These are phyloP conservation scores for Magnolia changhungtana DNA, from an alignment of 164 flowering plant genomes.

Conservation along the genomic window DNA sequence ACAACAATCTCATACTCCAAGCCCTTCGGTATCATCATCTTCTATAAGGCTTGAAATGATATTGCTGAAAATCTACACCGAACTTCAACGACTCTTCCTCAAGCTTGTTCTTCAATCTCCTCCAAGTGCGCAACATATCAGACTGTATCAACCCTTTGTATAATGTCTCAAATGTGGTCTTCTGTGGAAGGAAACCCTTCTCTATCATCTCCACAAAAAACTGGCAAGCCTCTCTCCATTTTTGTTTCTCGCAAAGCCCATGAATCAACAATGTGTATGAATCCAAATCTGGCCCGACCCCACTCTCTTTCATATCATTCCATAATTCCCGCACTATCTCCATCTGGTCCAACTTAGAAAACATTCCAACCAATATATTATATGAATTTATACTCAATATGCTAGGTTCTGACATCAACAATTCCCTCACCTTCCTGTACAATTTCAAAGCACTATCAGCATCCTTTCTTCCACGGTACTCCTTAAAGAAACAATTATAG, in stretches of 20 bases:
- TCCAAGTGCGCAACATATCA: slow-evolving; percentile 91
- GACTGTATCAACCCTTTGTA: slow-evolving; percentile 80
- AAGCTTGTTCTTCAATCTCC: slow-evolving; percentile 89
- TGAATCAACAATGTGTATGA: slow-evolving; percentile 83
- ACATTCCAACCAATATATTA: slow-evolving; percentile 68
- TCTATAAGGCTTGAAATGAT: slow-evolving; percentile 74
- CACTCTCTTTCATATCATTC: slow-evolving; percentile 67
- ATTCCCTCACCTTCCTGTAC: slow-evolving; percentile 69
- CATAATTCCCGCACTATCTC: slow-evolving; percentile 61
- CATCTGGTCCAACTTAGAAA: slow-evolving; percentile 47
- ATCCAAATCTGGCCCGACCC: slow-evolving; percentile 85
- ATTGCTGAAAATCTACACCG: slow-evolving; percentile 68
- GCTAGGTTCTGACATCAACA: slow-evolving; percentile 27
- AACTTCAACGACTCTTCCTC: slow-evolving; percentile 80
- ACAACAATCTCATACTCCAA: background rate
- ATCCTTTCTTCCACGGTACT: slow-evolving; percentile 76
- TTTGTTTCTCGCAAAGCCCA: slow-evolving; percentile 65
- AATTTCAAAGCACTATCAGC: slow-evolving; percentile 63
- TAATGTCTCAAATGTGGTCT: slow-evolving; percentile 83
- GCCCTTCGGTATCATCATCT: slow-evolving; percentile 32
- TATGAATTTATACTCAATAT: slow-evolving; percentile 56
- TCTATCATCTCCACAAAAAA: slow-evolving; percentile 92
- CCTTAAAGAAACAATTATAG: slow-evolving; percentile 91
- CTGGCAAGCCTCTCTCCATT: slow-evolving; percentile 81
- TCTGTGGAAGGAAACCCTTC: slow-evolving; percentile 88